Base-by-base conservation (phyloP, 2,329 filamentous ascomycete species). In the Aspergillus sp. region DNA sequence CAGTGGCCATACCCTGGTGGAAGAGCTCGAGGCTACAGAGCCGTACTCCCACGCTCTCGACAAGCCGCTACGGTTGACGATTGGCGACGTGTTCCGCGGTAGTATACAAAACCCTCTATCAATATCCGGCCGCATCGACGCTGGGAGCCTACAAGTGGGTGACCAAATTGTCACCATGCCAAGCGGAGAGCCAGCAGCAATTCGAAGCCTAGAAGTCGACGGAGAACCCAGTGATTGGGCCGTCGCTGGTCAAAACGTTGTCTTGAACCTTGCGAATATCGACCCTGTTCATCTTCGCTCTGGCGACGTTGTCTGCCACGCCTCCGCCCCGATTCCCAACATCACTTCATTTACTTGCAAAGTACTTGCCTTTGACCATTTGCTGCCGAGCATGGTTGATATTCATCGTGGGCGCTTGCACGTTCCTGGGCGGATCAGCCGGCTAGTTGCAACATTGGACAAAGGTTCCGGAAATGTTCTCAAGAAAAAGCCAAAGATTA, bases 301-400 rank as follows among this genome's bases (percentile, higher is more conserved):
- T 7, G 95, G 95, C 19, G 93, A 98, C 69, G 89, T 98, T 17
- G 77, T 96, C n/a, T 96, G 92, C 75, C 82, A 85, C 48, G 82
- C 86, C 0, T 80, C 82, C 1, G 77, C 83, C 1, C 88, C 91
- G 0, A 87, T 96, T 35, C 76, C 80, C 24, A 90, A 89, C 58
- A 80, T 91, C 58, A 89, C 88, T 57, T 83, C 80, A 0, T 93
- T 98, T 67, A 90, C 85, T 2, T 86, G 90, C 60, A 96, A 96
- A 74, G 86, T 95, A 11, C 82, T 97, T 56, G 91, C 93, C 0
- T 96, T 98, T 68, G 91, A 96, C 60, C 88, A 93, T 62, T 77
- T 99, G 15, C 88, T 93, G 75, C 93, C 93, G 0, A 95, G 93
- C 85, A 85, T 86, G 23, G 85, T 98, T 9, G 93, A 98, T 68